phyloP scores from a whole-genome alignment of 805 yeast species.

The Starmerella floris region DNA sequence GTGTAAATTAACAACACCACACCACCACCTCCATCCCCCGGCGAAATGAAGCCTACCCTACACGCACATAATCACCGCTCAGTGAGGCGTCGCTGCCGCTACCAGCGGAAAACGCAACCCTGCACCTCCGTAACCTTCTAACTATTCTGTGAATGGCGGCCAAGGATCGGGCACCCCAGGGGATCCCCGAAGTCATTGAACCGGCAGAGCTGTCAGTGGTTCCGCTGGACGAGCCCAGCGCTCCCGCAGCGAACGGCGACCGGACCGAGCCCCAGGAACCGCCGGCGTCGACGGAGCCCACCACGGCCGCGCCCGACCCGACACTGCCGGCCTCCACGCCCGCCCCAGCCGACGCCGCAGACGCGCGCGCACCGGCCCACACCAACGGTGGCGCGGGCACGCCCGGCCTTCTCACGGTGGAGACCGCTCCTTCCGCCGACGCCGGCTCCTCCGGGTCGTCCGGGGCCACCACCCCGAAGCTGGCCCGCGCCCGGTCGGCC shows the following conservation, averaged over 20 bases:
- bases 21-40: no score
- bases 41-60: no score
- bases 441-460: not conserved
- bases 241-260: not conserved
- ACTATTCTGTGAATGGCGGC: no score
- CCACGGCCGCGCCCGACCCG: not conserved
- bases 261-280: not conserved
- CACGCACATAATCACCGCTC: no score
- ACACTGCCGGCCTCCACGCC: not conserved
- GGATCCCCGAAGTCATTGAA: not conserved
- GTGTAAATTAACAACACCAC: no score
- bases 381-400: not conserved
- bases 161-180: not conserved
- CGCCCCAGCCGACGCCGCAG: not conserved
- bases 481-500: conserved; percentile 4
- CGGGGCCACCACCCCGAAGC: not conserved
- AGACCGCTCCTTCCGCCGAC: not conserved
- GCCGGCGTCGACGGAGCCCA: not conserved
- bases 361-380: not conserved
- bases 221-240: conserved; percentile 1
- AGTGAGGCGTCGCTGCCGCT: no score
- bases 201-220: conserved; percentile 4
- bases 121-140: no score
- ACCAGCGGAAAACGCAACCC: no score
- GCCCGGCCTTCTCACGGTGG: not conserved